Evolutionary conservation across 495 filamentous ascomycete genomes (phyloP).

Genomic region (Saxophila tyrrhenica): DNA sequence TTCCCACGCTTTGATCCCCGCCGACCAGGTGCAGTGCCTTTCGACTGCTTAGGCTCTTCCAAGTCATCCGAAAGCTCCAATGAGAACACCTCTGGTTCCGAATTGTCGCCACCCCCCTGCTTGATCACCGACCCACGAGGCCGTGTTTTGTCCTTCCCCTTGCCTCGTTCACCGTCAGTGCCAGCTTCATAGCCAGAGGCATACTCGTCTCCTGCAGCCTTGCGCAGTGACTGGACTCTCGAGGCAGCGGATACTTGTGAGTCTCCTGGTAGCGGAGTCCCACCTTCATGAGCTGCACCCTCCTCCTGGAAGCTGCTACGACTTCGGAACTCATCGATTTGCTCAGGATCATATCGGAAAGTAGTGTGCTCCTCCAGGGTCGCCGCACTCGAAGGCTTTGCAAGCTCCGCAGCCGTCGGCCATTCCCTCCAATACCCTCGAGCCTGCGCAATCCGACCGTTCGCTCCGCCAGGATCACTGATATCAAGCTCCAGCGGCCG

Average conservation of each 20-base stretch:
- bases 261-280: too few species aligned
- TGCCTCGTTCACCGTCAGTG: neutral
- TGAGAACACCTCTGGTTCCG: neutral
- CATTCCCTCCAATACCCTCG: neutral
- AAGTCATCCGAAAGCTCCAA: neutral
- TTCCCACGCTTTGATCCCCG: too few species aligned
- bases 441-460: neutral
- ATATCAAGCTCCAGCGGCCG: neutral
- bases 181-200: neutral
- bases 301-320: too few species aligned
- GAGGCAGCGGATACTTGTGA: too few species aligned
- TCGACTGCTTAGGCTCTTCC: neutral
- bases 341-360: neutral
- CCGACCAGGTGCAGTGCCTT: neutral
- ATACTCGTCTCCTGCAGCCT: neutral
- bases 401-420: neutral
- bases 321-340: too few species aligned
- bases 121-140: too few species aligned
- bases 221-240: neutral
- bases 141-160: neutral
- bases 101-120: too few species aligned
- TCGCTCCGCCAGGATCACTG: neutral
- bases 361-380: neutral
- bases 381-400: neutral
- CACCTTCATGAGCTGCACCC: too few species aligned